Evolutionary conservation across 768 basidiomycete species (phyloP), one percentile per base, ranked within the genome.

Genomic region (Hydnomerulius pinastri): DNA sequence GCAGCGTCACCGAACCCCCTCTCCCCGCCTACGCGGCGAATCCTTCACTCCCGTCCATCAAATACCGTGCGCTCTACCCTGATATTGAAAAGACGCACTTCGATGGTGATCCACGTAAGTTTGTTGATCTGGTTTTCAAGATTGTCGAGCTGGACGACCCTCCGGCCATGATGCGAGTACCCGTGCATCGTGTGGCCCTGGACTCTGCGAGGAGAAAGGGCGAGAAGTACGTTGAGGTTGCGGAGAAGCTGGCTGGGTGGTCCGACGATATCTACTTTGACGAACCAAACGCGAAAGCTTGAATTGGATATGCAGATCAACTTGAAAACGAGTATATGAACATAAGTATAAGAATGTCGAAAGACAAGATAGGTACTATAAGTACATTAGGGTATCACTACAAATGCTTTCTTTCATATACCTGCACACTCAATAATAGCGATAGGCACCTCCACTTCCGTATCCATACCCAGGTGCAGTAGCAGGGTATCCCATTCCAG

Each of bases 1-100:
- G 24, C 25, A 15, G 23, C 21, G 18, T 50, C 9, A 32, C 27
- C 4, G 62, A 61, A 13, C 54, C 62, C 4, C 46, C 54, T 18
- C 44, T 46, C 3, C 43, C 61, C 20, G 52, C 32, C 3, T 64
- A 64, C 43, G 50, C 54, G n/a, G 59, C 63, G 6, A 51, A 66
- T 44, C 48, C 64, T 25, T 63, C 64, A 13, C 64, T 64, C 8
- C 58, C 58, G 5, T 32, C 61, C 3, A 66, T 63, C 54, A 51
- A 5, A 46, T 66, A 52, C 39, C 63, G 63, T 20, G 50, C 53
- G 0, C 49, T 62, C 6, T 56, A 44, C 13, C 62, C 63, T 6
- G 32, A 3, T 2, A 48, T 66, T n/a, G 53, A 44, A 10, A 27
- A 46, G n/a, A 64, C 51, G 3, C 51, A 48, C 38, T 66, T 58